Evolutionary conservation across 306 rosid species (phyloP).

Genomic region (Oxytropis ochrocephala): DNA sequence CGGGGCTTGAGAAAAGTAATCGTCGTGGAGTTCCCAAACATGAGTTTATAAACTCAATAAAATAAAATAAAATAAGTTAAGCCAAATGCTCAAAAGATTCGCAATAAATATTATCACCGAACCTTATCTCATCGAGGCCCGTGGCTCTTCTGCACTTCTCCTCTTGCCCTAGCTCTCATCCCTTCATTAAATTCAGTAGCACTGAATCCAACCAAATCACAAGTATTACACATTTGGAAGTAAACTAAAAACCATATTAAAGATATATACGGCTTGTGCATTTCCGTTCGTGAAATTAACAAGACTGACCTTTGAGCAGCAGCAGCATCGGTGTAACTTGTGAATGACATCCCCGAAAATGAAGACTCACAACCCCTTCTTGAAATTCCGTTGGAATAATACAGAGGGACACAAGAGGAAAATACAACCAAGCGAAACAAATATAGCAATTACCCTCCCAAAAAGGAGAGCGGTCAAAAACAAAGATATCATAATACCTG

Average conservation of each 20-base stretch:
- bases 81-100: not conserved
- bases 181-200: constrained; percentile 73
- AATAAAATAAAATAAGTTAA: constrained; percentile 1
- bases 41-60: not conserved
- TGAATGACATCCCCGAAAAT: not conserved
- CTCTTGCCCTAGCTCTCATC: constrained; percentile 65
- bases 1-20: not conserved
- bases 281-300: constrained; percentile 6
- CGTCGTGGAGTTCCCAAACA: not conserved
- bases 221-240: constrained; percentile 16
- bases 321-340: not conserved
- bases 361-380: not conserved
- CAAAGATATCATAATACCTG: constrained; percentile 46
- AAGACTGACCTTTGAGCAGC: not conserved
- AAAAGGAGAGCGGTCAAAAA: not conserved
- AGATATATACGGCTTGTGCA: constrained; percentile 15
- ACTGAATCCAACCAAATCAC: constrained; percentile 33
- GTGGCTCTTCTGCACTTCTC: constrained; percentile 56
- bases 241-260: not conserved
- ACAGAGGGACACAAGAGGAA: not conserved
- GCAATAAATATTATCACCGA: constrained; percentile 6
- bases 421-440: not conserved
- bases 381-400: not conserved
- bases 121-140: constrained; percentile 68
- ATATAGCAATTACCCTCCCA: not conserved